Evolutionary conservation across 2,329 filamentous ascomycete genomes (phyloP).

Genomic region (Aspergillus novoparasiticus): DNA sequence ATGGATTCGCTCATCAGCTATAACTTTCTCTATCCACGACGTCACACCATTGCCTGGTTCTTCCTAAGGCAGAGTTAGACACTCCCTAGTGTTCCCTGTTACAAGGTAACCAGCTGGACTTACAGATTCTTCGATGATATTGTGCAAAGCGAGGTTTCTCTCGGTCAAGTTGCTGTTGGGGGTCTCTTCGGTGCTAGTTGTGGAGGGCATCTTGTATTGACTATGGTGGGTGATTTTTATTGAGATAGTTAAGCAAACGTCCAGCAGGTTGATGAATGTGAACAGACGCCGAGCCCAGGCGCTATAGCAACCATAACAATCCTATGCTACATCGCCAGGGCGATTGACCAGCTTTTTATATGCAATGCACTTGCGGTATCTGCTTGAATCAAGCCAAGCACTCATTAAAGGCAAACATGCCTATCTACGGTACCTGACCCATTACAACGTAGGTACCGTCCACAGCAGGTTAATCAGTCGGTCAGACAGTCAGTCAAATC

Average conservation of each 20-base stretch:
- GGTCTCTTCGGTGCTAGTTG: background rate
- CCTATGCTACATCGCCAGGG: background rate
- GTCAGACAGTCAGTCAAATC: background rate
- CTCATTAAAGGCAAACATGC: background rate
- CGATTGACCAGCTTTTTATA: background rate
- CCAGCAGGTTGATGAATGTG: background rate
- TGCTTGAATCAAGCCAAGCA: background rate
- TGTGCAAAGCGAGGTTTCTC: constrained; percentile 13
- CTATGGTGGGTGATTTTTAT: background rate
- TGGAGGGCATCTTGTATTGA: background rate
- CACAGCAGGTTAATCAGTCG: background rate
- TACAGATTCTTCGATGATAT: constrained; percentile 5
- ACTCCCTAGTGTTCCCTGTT: background rate
- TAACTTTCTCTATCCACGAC: constrained; percentile 20
- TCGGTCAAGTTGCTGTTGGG: constrained; percentile 11
- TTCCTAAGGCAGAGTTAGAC: background rate
- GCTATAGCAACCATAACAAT: background rate
- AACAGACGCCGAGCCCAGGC: background rate
- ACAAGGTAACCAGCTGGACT: background rate
- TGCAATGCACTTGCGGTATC: background rate
- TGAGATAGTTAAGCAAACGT: background rate
- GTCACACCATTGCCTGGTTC: background rate
- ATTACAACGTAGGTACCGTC: background rate
- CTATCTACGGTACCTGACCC: background rate
- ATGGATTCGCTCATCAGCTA: constrained; percentile 24